Base-by-base conservation (phyloP, 192 early-diverging fungal genomes). In the Umbelopsis sp. region DNA sequence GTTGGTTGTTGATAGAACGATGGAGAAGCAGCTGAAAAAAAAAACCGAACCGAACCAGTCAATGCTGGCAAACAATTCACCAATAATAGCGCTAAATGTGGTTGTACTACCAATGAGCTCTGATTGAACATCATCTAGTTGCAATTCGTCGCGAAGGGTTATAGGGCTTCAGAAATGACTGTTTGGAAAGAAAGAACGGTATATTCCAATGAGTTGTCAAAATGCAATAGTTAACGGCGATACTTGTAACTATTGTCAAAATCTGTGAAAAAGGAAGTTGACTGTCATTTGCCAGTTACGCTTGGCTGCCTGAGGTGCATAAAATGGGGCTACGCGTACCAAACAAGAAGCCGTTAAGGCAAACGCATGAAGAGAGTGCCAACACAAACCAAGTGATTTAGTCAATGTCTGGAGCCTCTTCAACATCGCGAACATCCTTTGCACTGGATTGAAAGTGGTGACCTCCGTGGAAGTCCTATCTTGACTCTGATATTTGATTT, bases 121-220 rank as follows among this genome's bases (percentile, higher is more conserved):
- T 66, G 85, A 82, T 29, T 81, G 70, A 45, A 79, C 65, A 20
- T 76, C 80, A 25, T 77, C 66, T 62, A 87, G 68, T 10, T 71
- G 34, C 70, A 87, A 87, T 53, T 84, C 84, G n/a, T 85, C 75
- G 51, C 85, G 80, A 51, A 87, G 71, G 84, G 81, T 66, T 79
- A 43, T n/a, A 87, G 71, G n/a, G 86, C 86, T 51, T 84, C 84
- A 5, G 84, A 83, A 73, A 87, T 85, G 9, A 87, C 84, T 70
- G 62, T 49, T 1, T 12, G 47, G n/a, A n/a, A 3, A n/a, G 20
- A 16, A 12, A 5, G 12, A 5, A n/a, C 4, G 47, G 8, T 49
- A 17, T 17, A 2, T n/a, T 49, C 20, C 4, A 9, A 4, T 0
- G 47, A 49, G 5, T 5, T 3, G 47, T 17, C 47, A n/a, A 49